Percentiles rank a stretch among this genome's conserved stretches.
phyloP scores from a whole-genome alignment of 495 filamentous ascomycete species.

The Talaromyces liani region DNA sequence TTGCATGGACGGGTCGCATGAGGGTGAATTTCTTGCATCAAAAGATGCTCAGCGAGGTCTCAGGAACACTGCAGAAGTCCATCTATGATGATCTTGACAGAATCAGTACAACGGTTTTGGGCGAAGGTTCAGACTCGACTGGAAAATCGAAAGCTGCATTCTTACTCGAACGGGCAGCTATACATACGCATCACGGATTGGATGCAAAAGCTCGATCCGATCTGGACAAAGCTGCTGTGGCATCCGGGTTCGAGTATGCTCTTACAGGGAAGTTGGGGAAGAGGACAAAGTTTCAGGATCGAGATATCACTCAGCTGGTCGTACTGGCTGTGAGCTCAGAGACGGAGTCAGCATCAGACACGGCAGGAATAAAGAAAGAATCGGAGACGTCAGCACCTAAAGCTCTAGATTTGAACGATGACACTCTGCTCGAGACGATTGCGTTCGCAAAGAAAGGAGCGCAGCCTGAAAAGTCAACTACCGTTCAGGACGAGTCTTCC shows the following conservation, averaged over 20 bases:
- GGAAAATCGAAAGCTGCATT: slow-evolving; percentile 50
- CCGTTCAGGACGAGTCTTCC: slow-evolving; percentile 39
- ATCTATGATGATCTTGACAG: slow-evolving; percentile 46
- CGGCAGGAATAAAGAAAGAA: background rate
- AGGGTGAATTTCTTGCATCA: slow-evolving; percentile 82
- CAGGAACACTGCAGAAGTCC: slow-evolving; percentile 52
- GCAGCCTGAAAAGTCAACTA: slow-evolving; percentile 25
- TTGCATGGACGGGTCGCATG: slow-evolving; percentile 41
- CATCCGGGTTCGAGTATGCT: slow-evolving; percentile 69
- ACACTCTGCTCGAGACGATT: slow-evolving; percentile 85
- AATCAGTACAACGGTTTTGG: slow-evolving; percentile 37
- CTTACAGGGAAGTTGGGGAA: slow-evolving; percentile 84
- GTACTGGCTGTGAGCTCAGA: slow-evolving; percentile 73
- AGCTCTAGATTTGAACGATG: slow-evolving; percentile 75
- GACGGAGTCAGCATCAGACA: slow-evolving; percentile 2
- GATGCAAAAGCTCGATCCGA: slow-evolving; percentile 69
- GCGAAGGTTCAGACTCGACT: slow-evolving; percentile 18
- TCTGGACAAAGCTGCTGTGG: slow-evolving; percentile 54
- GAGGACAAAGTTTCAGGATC: slow-evolving; percentile 86
- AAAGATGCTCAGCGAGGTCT: slow-evolving; percentile 71
- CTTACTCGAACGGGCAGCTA: slow-evolving; percentile 71
- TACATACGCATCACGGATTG: slow-evolving; percentile 78
- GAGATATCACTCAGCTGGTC: slow-evolving; percentile 82
- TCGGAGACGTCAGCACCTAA: slow-evolving; percentile 41
- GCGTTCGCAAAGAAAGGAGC: slow-evolving; percentile 56